phyloP scores from a whole-genome alignment of 1,284 basidiomycete species.

The Sparassis latifolia region DNA sequence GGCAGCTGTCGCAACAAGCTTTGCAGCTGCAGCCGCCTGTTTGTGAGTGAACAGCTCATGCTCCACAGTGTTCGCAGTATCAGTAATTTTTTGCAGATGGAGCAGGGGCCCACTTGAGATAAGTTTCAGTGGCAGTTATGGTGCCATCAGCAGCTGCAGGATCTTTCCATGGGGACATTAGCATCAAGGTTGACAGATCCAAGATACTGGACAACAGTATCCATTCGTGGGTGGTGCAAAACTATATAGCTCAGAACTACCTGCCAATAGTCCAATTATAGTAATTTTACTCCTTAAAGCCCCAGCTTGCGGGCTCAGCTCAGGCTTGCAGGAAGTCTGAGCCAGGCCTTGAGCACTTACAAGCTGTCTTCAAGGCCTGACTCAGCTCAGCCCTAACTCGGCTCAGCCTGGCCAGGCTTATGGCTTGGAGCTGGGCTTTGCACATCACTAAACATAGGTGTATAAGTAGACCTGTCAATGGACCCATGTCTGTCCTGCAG shows the following conservation, averaged over 20 bases:
- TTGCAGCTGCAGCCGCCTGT: neutral
- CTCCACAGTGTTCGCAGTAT: neutral
- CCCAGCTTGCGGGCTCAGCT: neutral
- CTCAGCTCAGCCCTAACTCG: neutral
- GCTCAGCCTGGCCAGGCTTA: neutral
- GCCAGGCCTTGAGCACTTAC: neutral
- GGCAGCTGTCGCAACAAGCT: neutral
- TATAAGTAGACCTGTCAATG: too few relatives aligned
- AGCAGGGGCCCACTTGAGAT: neutral
- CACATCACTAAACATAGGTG: conserved; percentile 2
- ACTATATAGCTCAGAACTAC: neutral
- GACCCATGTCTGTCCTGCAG: too few relatives aligned
- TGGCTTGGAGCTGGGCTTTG: conserved; percentile 2
- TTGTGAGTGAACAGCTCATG: neutral
- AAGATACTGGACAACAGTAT: neutral
- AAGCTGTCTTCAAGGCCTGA: neutral
- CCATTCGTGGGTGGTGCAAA: neutral
- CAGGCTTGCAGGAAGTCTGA: neutral
- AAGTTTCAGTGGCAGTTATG: too few relatives aligned
- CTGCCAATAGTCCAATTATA: neutral
- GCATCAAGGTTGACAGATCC: neutral
- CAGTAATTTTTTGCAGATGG: neutral
- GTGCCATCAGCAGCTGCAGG: neutral
- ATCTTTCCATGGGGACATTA: neutral
- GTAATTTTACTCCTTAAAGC: neutral